Conservation (phyloP, 1,284 basidiomycete genomes). For the Ustilago hordei region DNA sequence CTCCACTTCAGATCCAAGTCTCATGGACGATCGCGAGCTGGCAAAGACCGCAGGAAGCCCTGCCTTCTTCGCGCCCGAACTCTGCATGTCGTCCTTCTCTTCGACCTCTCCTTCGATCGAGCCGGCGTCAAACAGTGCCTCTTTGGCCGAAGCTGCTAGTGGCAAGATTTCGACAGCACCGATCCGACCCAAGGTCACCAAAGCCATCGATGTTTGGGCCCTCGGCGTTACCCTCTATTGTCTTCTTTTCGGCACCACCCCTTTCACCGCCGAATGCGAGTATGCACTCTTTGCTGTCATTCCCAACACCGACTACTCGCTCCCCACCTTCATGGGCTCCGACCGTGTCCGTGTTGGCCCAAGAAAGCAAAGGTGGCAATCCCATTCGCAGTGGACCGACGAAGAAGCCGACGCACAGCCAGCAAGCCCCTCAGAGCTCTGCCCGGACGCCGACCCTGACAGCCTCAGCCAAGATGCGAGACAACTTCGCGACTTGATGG, state of each 20-base stretch:
- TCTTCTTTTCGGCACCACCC: conserved; percentile 85
- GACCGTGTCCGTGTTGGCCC: conserved; percentile 73
- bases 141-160: conserved; percentile 12
- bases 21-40: conserved; percentile 86
- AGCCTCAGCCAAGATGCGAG: conserved; percentile 53
- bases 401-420: conserved; percentile 53
- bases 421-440: conserved; percentile 38
- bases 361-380: conserved; percentile 56
- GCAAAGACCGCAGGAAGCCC: conserved; percentile 96
- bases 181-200: conserved; percentile 75
- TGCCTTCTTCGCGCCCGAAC: conserved; percentile 96
- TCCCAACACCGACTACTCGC: conserved; percentile 80
- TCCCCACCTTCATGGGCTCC: conserved; percentile 80
- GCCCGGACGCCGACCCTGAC: conserved; percentile 24
- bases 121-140: conserved; percentile 9
- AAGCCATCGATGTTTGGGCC: conserved; percentile 99
- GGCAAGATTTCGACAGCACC: neutral
- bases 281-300: conserved; percentile 87
- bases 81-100: conserved; percentile 74
- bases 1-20: conserved; percentile 68
- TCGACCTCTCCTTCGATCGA: conserved; percentile 47
- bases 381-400: conserved; percentile 52
- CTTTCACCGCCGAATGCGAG: conserved; percentile 78
- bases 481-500: conserved; percentile 78
- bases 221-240: conserved; percentile 97